These are phyloP conservation scores for Colletotrichum navitas DNA, from an alignment of 2,329 filamentous ascomycete species.

Conservation along the genomic window DNA sequence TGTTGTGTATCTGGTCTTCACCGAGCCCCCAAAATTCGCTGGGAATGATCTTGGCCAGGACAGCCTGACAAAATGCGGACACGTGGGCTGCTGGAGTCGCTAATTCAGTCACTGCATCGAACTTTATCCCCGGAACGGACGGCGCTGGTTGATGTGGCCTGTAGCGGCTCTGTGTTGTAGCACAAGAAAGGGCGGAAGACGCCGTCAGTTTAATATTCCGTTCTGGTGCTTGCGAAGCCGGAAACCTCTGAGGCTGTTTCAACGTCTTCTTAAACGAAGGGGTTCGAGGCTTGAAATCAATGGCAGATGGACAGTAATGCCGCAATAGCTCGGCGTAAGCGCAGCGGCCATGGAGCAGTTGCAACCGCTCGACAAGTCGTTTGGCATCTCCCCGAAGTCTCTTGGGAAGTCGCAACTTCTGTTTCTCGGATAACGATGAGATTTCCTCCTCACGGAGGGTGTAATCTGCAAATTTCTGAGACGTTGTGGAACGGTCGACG, in stretches of 20 bases:
- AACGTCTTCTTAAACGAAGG: slow-evolving; percentile 19
- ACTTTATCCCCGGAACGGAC: slow-evolving; percentile 54
- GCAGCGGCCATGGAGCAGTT: slow-evolving; percentile 78
- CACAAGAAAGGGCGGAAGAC: background rate
- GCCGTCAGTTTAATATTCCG: background rate
- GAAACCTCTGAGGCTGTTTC: slow-evolving; percentile 2
- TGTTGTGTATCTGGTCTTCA: slow-evolving; percentile 69
- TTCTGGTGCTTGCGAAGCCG: background rate
- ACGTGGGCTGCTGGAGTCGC: slow-evolving; percentile 77
- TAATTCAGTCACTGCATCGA: slow-evolving; percentile 69
- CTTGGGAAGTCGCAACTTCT: slow-evolving; percentile 64
- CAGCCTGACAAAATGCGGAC: slow-evolving; percentile 88
- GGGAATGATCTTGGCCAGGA: slow-evolving; percentile 79
- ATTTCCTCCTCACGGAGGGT: slow-evolving; percentile 89
- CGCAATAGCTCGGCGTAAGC: slow-evolving; percentile 83
- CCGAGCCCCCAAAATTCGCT: slow-evolving; percentile 78
- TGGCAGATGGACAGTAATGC: slow-evolving; percentile 78
- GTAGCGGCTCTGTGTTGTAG: background rate
- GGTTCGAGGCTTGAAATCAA: slow-evolving; percentile 45
- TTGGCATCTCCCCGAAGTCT: slow-evolving; percentile 74
- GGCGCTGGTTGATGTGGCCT: slow-evolving; percentile 2
- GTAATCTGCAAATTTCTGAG: slow-evolving; percentile 85
- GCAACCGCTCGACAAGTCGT: slow-evolving; percentile 75
- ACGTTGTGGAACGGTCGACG: slow-evolving; percentile 73
- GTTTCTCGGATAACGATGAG: slow-evolving; percentile 51